Evolutionary conservation across 2,329 filamentous ascomycete species (phyloP).

Genomic region (Colletotrichum viniferum): DNA sequence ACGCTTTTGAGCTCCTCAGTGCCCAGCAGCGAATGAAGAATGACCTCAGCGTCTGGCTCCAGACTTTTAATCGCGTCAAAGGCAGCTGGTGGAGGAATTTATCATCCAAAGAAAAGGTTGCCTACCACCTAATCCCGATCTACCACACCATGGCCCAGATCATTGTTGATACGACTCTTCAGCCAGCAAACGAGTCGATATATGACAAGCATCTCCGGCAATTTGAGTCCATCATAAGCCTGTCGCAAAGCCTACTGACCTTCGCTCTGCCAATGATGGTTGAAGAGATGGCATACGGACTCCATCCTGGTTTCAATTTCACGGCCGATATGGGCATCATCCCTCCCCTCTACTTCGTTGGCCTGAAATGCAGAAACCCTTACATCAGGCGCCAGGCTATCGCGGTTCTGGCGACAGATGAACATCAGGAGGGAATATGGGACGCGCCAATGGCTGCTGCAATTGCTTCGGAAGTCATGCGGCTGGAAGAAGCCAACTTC

Average conservation of each 20-base stretch:
- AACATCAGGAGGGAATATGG: constrained; percentile 47
- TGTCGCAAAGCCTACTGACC: neutral
- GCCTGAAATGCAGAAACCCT: constrained; percentile 50
- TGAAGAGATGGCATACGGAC: constrained; percentile 13
- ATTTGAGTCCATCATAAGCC: constrained; percentile 36
- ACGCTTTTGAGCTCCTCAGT: neutral
- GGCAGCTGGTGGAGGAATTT: constrained; percentile 1
- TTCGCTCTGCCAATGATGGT: neutral
- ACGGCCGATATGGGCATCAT: constrained; percentile 49
- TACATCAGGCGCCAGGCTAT: constrained; percentile 43
- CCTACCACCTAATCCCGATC: constrained; percentile 31
- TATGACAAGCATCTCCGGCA: constrained; percentile 38
- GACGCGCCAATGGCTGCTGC: constrained; percentile 33
- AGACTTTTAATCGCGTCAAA: constrained; percentile 28
- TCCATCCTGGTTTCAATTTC: constrained; percentile 20
- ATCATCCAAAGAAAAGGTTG: constrained; percentile 16
- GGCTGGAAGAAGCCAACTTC: constrained; percentile 39
- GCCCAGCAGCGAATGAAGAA: neutral
- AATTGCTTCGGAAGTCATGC: constrained; percentile 39
- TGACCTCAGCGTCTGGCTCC: constrained; percentile 25
- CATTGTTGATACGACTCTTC: constrained; percentile 41
- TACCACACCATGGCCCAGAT: constrained; percentile 49
- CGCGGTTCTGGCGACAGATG: constrained; percentile 29
- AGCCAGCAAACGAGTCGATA: constrained; percentile 32
- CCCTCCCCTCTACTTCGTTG: constrained; percentile 48